phyloP scores from a whole-genome alignment of 306 rosid genomes.

The Malus orientalis region DNA sequence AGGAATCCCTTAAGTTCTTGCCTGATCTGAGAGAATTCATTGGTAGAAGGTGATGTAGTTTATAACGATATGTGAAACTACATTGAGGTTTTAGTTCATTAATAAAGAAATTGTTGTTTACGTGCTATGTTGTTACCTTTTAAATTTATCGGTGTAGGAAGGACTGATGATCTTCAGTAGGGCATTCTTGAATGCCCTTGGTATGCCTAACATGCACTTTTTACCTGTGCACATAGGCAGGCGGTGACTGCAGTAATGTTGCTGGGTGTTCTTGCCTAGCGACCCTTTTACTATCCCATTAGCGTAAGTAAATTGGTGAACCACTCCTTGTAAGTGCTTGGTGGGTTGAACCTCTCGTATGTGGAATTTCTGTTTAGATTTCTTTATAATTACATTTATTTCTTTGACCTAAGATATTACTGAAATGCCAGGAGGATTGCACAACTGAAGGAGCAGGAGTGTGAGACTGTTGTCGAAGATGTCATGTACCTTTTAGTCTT shows the following conservation, averaged over 20 bases:
- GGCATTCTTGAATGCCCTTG: slow-evolving; percentile 11
- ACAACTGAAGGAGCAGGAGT: slow-evolving; percentile 70
- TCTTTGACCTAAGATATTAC: slow-evolving; percentile 31
- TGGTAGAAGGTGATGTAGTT: not conserved
- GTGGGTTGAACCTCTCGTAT: slow-evolving; percentile 3
- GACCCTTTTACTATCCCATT: slow-evolving; percentile 21
- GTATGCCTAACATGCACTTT: slow-evolving; percentile 1
- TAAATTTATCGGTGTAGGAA: not conserved
- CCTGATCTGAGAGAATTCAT: not conserved
- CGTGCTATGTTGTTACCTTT: not conserved
- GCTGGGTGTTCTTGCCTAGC: slow-evolving; percentile 20
- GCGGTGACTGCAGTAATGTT: slow-evolving; percentile 12
- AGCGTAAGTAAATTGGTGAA: slow-evolving; percentile 17
- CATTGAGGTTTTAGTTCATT: not conserved
- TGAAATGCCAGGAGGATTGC: slow-evolving; percentile 83
- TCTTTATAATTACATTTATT: not conserved
- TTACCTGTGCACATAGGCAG: slow-evolving; percentile 9
- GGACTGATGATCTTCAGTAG: not conserved
- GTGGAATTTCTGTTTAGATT: slow-evolving; percentile 2
- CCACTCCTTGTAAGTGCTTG: slow-evolving; percentile 18
- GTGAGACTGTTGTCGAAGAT: slow-evolving; percentile 74
- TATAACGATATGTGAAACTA: not conserved
- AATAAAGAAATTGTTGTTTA: not conserved
- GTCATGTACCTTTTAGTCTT: slow-evolving; percentile 70
- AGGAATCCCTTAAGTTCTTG: not conserved